A percentile compares a stretch with the other conserved stretches of the same genome.
Conservation (phyloP, 1,284 basidiomycete genomes). For the Moesziomyces aphidis region DNA sequence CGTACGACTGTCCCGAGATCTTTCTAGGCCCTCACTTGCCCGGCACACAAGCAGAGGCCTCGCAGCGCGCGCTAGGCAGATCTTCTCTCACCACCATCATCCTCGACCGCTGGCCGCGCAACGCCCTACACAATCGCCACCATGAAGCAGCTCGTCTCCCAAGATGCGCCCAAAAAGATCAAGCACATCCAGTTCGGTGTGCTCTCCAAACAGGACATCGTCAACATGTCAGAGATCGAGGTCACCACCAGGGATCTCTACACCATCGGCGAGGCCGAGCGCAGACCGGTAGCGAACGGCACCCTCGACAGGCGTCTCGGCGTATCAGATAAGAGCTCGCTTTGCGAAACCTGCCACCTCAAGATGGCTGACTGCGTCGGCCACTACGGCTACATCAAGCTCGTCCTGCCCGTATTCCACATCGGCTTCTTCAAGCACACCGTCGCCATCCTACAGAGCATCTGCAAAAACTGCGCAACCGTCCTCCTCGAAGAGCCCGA, state of each 20-base stretch:
- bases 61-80: background rate
- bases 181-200: conserved; percentile 68
- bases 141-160: conserved; percentile 66
- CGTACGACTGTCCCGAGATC: too few relatives aligned
- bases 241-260: conserved; percentile 64
- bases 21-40: background rate
- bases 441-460: conserved; percentile 88
- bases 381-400: conserved; percentile 80
- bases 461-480: conserved; percentile 83
- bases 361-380: conserved; percentile 95
- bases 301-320: conserved; percentile 72
- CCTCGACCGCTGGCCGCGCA: conserved; percentile 14
- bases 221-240: conserved; percentile 66
- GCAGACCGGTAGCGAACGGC: conserved; percentile 62
- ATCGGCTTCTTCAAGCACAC: conserved; percentile 98
- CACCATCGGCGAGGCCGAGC: conserved; percentile 56
- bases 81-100: background rate
- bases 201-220: conserved; percentile 67
- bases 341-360: conserved; percentile 94
- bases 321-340: conserved; percentile 90
- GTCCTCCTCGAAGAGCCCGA: conserved; percentile 92
- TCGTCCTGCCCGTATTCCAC: conserved; percentile 93
- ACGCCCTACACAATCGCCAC: conserved; percentile 17
- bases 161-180: conserved; percentile 67
- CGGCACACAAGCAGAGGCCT: background rate